A percentile compares a stretch with the other conserved stretches of the same genome.
Conservation (phyloP, 2,329 filamentous ascomycete genomes). For the Aspergillus pseudoviridinutans region DNA sequence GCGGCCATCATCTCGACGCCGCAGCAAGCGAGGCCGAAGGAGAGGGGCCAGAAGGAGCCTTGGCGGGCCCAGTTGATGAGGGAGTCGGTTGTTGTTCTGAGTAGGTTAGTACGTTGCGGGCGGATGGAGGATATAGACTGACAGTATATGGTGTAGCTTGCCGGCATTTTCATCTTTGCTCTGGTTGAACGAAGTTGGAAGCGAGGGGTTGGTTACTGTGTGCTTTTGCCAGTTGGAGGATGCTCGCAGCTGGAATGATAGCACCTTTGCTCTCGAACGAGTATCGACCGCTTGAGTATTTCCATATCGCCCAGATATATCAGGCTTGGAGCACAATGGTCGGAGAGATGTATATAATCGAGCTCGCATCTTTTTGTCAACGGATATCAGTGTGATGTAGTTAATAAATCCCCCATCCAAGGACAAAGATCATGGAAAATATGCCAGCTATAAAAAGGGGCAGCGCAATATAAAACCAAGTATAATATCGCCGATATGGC, state of each 20-base stretch:
- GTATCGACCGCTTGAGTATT: not conserved
- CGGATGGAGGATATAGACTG: not conserved
- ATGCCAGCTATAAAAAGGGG: not conserved
- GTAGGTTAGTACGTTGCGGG: not conserved
- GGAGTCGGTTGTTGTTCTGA: slow-evolving; percentile 1
- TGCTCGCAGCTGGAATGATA: not conserved
- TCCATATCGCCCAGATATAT: not conserved
- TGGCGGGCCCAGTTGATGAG: slow-evolving; percentile 75
- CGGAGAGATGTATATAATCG: not conserved
- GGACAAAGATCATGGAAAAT: not conserved
- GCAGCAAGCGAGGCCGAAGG: slow-evolving; percentile 84
- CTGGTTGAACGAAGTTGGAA: not conserved
- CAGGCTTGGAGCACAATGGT: not conserved
- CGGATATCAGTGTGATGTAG: not conserved
- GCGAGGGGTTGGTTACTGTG: not conserved
- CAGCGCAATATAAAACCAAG: not conserved
- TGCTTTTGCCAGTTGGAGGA: not conserved
- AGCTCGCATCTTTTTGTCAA: not conserved
- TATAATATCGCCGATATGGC: not conserved
- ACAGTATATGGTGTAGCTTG: not conserved
- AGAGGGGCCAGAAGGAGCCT: slow-evolving; percentile 83
- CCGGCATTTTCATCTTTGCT: not conserved
- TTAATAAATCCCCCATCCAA: not conserved
- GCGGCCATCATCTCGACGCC: slow-evolving; percentile 92
- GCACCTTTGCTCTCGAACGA: not conserved